These are phyloP conservation scores for Microsporum canis DNA, from an alignment of 2,329 filamentous ascomycete species.

Conservation along the genomic window DNA sequence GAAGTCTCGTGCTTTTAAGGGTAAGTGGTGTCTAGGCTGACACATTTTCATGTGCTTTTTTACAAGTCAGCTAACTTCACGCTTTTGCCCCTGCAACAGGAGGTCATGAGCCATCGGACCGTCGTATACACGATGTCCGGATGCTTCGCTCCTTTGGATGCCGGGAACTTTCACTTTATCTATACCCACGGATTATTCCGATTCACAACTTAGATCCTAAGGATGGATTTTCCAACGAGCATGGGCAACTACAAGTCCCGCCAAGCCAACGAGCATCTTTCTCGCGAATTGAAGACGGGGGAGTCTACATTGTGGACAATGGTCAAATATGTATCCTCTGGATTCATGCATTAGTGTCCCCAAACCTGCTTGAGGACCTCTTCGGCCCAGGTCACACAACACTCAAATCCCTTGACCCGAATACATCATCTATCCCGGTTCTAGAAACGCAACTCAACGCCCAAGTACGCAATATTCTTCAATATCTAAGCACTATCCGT, in stretches of 20 bases:
- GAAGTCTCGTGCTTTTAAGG: conserved; percentile 87
- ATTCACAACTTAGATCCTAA: conserved; percentile 78
- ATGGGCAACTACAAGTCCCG: conserved; percentile 77
- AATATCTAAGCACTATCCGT: conserved; percentile 68
- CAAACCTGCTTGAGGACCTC: conserved; percentile 78
- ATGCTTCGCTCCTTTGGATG: conserved; percentile 82
- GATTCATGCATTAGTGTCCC: conserved; percentile 85
- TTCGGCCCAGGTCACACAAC: conserved; percentile 66
- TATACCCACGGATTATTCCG: conserved; percentile 88
- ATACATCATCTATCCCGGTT: conserved; percentile 66
- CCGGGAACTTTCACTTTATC: conserved; percentile 74
- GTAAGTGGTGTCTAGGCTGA: conserved; percentile 20
- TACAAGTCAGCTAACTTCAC: neutral
- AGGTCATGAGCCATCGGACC: conserved; percentile 79
- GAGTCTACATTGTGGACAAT: conserved; percentile 90
- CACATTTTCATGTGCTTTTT: neutral
- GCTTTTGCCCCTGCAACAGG: conserved; percentile 34
- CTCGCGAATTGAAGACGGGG: conserved; percentile 77
- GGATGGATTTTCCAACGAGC: conserved; percentile 88
- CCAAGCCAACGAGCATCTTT: conserved; percentile 72
- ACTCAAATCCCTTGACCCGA: conserved; percentile 69
- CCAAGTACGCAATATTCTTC: conserved; percentile 84
- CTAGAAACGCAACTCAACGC: conserved; percentile 88
- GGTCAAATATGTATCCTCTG: conserved; percentile 85
- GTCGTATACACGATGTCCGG: conserved; percentile 80